Conservation (phyloP, 148 eudicot species). For the Rhododendron griersonianum region DNA sequence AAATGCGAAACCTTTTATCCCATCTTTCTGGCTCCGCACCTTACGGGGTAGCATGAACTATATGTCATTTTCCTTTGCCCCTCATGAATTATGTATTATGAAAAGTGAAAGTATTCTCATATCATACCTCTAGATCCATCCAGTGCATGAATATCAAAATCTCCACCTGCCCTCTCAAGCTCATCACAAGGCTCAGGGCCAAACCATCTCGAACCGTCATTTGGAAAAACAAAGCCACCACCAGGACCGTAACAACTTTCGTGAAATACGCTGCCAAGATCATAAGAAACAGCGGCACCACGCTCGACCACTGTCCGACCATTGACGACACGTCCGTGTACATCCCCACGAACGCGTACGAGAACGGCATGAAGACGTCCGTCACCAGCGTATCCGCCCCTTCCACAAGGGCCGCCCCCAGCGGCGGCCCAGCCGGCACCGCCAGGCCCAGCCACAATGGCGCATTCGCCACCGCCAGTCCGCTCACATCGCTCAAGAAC, state of each 20-base stretch:
- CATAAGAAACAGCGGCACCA: constrained; percentile 45
- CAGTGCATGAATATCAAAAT: constrained; percentile 59
- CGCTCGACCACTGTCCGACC: constrained; percentile 40
- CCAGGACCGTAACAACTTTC: constrained; percentile 37
- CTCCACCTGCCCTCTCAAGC: constrained; percentile 84
- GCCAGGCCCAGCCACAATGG: constrained; percentile 85
- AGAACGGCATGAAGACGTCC: constrained; percentile 59
- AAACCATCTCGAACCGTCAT: constrained; percentile 57
- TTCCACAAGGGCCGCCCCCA: constrained; percentile 65
- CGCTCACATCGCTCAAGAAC: constrained; percentile 44
- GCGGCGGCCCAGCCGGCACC: constrained; percentile 76
- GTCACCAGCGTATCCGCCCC: constrained; percentile 48
- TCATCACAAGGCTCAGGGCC: constrained; percentile 54
- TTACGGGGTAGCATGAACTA: no score
- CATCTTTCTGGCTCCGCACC: no score
- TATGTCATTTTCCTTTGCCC: not conserved
- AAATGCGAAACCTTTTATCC: no score
- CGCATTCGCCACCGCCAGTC: constrained; percentile 65
- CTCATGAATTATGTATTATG: not conserved
- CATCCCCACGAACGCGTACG: constrained; percentile 58
- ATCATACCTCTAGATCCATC: constrained; percentile 56
- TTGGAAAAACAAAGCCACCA: constrained; percentile 37
- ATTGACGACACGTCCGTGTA: constrained; percentile 42
- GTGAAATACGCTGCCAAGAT: constrained; percentile 30
- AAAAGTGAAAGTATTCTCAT: not conserved